phyloP scores from a whole-genome alignment of 2,329 filamentous ascomycete species.

The Madurella mycetomatis region DNA sequence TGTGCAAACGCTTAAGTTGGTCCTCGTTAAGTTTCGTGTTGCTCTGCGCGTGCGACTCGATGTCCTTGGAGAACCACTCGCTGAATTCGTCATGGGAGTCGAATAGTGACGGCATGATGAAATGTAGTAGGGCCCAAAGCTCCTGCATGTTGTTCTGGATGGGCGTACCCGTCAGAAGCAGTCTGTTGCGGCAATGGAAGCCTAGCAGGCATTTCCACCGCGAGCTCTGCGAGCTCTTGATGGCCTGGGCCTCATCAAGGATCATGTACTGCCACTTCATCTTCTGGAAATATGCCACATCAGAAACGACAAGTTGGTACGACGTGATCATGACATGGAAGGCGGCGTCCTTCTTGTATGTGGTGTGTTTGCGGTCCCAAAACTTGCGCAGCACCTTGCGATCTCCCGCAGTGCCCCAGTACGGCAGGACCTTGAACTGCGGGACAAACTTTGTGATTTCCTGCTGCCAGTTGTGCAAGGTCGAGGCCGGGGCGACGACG shows the following conservation, averaged over 20 bases:
- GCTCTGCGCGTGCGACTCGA: conserved; percentile 96
- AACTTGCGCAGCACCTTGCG: conserved; percentile 96
- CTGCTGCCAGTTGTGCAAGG: conserved; percentile 98
- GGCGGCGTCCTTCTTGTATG: conserved; percentile 85
- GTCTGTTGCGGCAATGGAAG: conserved; percentile 91
- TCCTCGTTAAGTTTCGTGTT: conserved; percentile 99
- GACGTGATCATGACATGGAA: conserved; percentile 97
- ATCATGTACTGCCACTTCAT: conserved; percentile 99
- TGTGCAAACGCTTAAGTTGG: conserved; percentile 91
- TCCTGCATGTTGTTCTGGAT: conserved; percentile 99
- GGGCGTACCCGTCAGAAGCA: conserved; percentile 90
- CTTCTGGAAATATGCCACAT: conserved; percentile 97
- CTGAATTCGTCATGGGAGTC: conserved; percentile 91
- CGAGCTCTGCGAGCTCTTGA: conserved; percentile 95
- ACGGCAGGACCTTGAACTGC: conserved; percentile 88
- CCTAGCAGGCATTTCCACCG: conserved; percentile 93
- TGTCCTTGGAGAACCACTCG: conserved; percentile 93
- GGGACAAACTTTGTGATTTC: conserved; percentile 95
- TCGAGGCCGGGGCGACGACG: conserved; percentile 93
- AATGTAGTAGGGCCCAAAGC: conserved; percentile 93
- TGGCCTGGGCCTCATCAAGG: conserved; percentile 94
- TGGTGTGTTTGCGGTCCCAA: conserved; percentile 97
- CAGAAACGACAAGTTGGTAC: conserved; percentile 93
- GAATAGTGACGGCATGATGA: conserved; percentile 99
- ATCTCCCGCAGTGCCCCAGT: conserved; percentile 93